These are phyloP conservation scores for Castanea sativa DNA, from an alignment of 306 rosid species.

Conservation along the genomic window DNA sequence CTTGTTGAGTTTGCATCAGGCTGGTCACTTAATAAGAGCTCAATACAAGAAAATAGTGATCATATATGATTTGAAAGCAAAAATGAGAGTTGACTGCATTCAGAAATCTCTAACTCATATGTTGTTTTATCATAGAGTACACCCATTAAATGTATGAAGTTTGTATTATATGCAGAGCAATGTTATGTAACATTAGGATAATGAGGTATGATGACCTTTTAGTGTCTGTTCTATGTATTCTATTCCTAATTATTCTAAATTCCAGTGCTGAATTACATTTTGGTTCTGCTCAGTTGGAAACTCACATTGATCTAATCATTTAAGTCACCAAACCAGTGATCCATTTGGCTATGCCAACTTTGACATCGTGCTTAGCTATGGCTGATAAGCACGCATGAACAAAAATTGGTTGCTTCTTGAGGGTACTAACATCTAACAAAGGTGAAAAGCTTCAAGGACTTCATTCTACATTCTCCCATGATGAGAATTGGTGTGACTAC, in stretches of 20 bases:
- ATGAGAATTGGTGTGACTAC: neutral
- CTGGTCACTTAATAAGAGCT: too few species aligned
- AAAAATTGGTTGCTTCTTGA: neutral
- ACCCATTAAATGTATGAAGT: neutral
- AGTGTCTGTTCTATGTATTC: neutral
- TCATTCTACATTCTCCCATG: neutral
- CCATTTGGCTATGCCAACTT: too few species aligned
- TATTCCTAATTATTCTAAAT: neutral
- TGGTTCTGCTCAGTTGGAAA: neutral
- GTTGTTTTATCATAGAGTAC: neutral
- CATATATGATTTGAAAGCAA: constrained; percentile 12
- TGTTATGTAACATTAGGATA: neutral
- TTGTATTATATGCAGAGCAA: neutral
- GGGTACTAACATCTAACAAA: neutral
- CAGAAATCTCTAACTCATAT: too few species aligned
- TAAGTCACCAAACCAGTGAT: neutral
- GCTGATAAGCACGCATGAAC: neutral
- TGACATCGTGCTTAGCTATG: neutral
- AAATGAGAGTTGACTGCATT: neutral
- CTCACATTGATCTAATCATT: neutral
- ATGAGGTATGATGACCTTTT: neutral
- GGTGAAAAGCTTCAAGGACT: neutral
- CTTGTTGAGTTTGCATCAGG: too few species aligned
- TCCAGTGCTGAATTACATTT: neutral
- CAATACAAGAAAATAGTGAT: constrained; percentile 14